phyloP scores from a whole-genome alignment of 1,284 basidiomycete genomes.

The Ceratobasidium sp. region DNA sequence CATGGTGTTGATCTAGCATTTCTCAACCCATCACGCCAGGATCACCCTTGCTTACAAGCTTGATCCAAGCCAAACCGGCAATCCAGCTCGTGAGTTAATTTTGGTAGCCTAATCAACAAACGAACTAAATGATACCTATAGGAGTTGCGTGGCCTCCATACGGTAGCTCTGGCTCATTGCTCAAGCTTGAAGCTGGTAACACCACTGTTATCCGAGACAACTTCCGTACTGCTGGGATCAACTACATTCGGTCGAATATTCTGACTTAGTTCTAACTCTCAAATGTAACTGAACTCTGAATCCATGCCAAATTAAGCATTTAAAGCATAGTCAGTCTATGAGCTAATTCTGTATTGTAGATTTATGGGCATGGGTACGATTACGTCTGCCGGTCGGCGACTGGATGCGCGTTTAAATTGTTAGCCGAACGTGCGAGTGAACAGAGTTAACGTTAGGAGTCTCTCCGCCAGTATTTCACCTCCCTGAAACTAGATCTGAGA shows the following conservation, averaged over 20 bases:
- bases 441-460: too few relatives aligned
- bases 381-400: too few relatives aligned
- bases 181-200: constrained; percentile 23
- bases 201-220: constrained; percentile 25
- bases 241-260: constrained; percentile 22
- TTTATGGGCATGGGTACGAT: too few relatives aligned
- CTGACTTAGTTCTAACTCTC: background rate
- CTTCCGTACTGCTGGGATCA: constrained; percentile 12
- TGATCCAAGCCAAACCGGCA: constrained; percentile 14
- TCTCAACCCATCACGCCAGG: background rate
- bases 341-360: background rate
- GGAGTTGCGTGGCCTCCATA: constrained; percentile 18
- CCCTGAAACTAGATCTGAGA: too few relatives aligned
- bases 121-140: background rate
- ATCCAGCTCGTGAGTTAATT: constrained; percentile 8
- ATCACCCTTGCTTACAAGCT: constrained; percentile 30
- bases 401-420: too few relatives aligned
- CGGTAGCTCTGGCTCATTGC: background rate
- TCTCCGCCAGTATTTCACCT: too few relatives aligned
- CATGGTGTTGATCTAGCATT: background rate
- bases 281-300: background rate
- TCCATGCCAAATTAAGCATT: background rate
- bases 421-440: too few relatives aligned
- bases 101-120: background rate
- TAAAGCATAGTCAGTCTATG: too few relatives aligned